Base-by-base conservation (phyloP, 2,329 filamentous ascomycete genomes). In the Penicillium sp. region DNA sequence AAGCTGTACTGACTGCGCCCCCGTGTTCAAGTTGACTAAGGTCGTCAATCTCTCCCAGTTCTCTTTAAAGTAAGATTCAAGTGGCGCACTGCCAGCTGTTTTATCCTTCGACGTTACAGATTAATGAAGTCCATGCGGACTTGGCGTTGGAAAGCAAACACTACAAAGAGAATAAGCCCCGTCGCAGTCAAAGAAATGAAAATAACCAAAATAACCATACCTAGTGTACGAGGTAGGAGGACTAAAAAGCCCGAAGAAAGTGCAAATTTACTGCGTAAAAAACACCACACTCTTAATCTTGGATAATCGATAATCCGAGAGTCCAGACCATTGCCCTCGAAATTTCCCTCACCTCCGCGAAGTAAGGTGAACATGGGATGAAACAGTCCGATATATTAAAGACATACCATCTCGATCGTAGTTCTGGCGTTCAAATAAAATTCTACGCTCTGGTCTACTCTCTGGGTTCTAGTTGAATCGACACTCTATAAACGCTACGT, bases 341-440 rank as follows among this genome's bases (percentile, higher is more conserved):
- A 7, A 27, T 22, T 41, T 41, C 41, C 40, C 31, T 42, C 45
- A 44, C 40, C n/a, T 44, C 34, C 22, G n/a, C 25, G n/a, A 49
- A 39, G 47, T 45, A 49, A 49, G 47, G 47, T 28, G 41, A 49
- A 44, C 40, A 46, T 40, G 47, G 35, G 41, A 49, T 49, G 47
- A 49, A 49, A 49, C 47, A 49, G 22, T 40, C 16, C 30, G 33
- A 34, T 44, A 38, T 33, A 42, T 48, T 48, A 48, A 48, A 48
- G 9, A n/a, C 22, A 25, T 37, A 35, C 16, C 1, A 27, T 42
- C 12, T 45, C 34, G 10, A 44, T 37, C 14, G 22, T 14, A 29
- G 8, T 8, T 36, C 2, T 3, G 12, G 2, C 10, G 3, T 3
- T 41, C 1, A 13, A 25, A 25, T 25, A 25, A 25, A 25, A 25